Evolutionary conservation across 2,329 filamentous ascomycete species (phyloP).

Genomic region (Phyllosticta citriasiana): DNA sequence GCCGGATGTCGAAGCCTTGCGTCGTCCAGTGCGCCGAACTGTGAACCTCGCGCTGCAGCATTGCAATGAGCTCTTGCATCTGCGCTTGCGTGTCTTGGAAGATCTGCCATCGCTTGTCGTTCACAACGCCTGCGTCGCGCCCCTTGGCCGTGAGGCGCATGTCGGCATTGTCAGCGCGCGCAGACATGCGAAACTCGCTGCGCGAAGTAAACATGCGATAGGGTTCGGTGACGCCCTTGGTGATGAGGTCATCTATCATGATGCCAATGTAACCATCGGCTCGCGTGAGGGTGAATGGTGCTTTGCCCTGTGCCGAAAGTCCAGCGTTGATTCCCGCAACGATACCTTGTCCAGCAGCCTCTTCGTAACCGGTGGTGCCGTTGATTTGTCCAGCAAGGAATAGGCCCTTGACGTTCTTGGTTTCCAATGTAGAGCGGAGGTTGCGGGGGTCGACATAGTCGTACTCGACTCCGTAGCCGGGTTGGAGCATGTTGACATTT

Average conservation of each 20-base stretch:
- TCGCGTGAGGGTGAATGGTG: slow-evolving; percentile 59
- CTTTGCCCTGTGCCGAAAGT: slow-evolving; percentile 57
- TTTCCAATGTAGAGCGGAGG: slow-evolving; percentile 81
- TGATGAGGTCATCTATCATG: slow-evolving; percentile 96
- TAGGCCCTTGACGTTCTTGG: slow-evolving; percentile 78
- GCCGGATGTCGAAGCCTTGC: slow-evolving; percentile 58
- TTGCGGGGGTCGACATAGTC: slow-evolving; percentile 94
- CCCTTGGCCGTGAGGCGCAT: slow-evolving; percentile 72
- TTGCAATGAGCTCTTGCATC: slow-evolving; percentile 53
- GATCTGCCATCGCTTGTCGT: slow-evolving; percentile 64
- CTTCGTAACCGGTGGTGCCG: slow-evolving; percentile 95
- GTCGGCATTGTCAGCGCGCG: slow-evolving; percentile 91
- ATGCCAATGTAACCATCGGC: slow-evolving; percentile 94
- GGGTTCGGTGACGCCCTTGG: slow-evolving; percentile 91
- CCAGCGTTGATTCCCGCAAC: slow-evolving; percentile 92
- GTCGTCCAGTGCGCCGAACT: slow-evolving; percentile 57
- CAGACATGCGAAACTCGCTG: slow-evolving; percentile 89
- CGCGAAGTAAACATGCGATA: slow-evolving; percentile 98
- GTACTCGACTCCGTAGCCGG: slow-evolving; percentile 95
- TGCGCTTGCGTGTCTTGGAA: slow-evolving; percentile 58
- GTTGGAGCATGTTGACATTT: slow-evolving; percentile 81
- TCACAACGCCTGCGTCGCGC: slow-evolving; percentile 64
- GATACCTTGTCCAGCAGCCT: slow-evolving; percentile 88
- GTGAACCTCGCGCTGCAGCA: slow-evolving; percentile 50
- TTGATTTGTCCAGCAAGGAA: slow-evolving; percentile 97